phyloP scores from a whole-genome alignment of 1,139 yeast species.

The Zygosaccharomyces pseudobailii region DNA sequence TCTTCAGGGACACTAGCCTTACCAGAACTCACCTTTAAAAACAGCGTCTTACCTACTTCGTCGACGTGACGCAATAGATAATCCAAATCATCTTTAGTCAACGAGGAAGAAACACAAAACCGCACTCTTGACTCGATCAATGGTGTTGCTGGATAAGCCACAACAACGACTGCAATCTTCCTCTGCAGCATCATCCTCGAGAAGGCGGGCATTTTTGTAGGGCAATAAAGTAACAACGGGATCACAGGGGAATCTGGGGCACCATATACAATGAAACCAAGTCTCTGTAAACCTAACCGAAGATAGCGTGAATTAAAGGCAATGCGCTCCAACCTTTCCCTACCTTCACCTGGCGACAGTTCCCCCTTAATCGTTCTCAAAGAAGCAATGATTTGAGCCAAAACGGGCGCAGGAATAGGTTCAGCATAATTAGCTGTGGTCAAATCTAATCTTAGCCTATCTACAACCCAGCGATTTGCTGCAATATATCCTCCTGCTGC shows the following conservation, averaged over 20 bases:
- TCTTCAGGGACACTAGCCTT: conserved; percentile 59
- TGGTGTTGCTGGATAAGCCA: conserved; percentile 97
- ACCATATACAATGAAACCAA: conserved; percentile 93
- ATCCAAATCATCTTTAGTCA: conserved; percentile 92
- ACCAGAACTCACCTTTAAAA: conserved; percentile 74
- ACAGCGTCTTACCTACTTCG: conserved; percentile 73
- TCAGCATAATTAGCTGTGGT: conserved; percentile 78
- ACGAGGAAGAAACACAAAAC: conserved; percentile 85
- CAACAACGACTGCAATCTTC: conserved; percentile 91
- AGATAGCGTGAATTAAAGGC: conserved; percentile 94
- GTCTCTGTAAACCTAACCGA: conserved; percentile 80
- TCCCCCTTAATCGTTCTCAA: conserved; percentile 75
- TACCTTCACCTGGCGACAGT: conserved; percentile 87
- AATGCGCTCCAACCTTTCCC: conserved; percentile 82
- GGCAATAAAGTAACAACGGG: conserved; percentile 80
- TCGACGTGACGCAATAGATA: conserved; percentile 64
- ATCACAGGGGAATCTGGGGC: conserved; percentile 96
- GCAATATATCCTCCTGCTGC: conserved; percentile 98
- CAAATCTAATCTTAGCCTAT: conserved; percentile 66
- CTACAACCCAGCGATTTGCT: conserved; percentile 62
- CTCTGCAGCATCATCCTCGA: conserved; percentile 74
- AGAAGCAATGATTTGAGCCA: conserved; percentile 82
- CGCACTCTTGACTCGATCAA: conserved; percentile 85
- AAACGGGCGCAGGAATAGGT: conserved; percentile 82
- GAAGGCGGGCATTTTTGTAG: conserved; percentile 91